Evolutionary conservation across 208 protist genomes (phyloP).

Genomic region (Leishmania tropica): DNA sequence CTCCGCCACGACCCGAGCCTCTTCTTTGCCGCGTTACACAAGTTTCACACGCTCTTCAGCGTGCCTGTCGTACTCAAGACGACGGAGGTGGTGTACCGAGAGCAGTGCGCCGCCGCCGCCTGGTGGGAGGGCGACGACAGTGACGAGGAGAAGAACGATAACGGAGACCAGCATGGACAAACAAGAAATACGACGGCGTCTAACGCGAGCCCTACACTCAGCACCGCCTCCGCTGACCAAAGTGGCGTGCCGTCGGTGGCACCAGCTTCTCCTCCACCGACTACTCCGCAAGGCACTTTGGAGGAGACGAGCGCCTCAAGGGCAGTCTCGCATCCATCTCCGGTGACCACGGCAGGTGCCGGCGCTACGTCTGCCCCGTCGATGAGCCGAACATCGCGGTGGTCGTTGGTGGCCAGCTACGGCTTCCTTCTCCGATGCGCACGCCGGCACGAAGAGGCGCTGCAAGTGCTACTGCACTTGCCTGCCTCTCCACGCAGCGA

Average conservation of each 20-base stretch:
- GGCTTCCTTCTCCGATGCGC: conserved; percentile 52
- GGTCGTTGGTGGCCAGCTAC: conserved; percentile 55
- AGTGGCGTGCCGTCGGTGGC: background rate
- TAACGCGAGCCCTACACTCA: background rate
- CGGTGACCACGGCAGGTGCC: background rate
- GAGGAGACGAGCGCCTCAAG: background rate
- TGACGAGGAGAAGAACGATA: conserved; percentile 4
- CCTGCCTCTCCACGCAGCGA: conserved; percentile 31
- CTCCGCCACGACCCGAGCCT: conserved; percentile 42
- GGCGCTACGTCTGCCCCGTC: conserved; percentile 1
- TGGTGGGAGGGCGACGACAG: conserved; percentile 20
- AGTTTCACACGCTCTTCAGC: conserved; percentile 34
- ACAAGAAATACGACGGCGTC: background rate
- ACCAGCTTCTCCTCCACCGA: background rate
- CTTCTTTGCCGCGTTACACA: conserved; percentile 35
- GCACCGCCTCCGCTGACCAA: background rate
- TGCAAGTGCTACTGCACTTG: conserved; percentile 63
- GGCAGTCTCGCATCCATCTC: background rate
- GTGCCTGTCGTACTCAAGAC: conserved; percentile 41
- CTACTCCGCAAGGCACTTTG: background rate
- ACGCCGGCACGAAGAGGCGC: conserved; percentile 56
- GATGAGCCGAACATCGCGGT: conserved; percentile 35
- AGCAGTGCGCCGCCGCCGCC: conserved; percentile 19
- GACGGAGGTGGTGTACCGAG: conserved; percentile 42
- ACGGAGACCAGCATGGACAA: background rate